A percentile compares a stretch with the other conserved stretches of the same genome.
Evolutionary conservation across 331 rosid species (phyloP).

Genomic region (Pyracantha coccinea): DNA sequence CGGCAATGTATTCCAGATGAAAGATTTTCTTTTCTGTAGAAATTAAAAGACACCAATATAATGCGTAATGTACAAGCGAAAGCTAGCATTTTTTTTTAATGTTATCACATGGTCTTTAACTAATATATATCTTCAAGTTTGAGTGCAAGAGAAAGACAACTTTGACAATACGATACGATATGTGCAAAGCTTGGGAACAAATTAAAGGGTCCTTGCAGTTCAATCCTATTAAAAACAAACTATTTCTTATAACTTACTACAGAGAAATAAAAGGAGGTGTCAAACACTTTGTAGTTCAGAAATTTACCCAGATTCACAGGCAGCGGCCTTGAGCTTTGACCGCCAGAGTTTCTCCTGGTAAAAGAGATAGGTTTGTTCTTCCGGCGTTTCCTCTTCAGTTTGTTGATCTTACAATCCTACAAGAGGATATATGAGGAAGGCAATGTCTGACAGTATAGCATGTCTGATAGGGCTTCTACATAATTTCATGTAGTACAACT

Average conservation of each 20-base stretch:
- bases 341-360: background rate
- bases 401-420: background rate
- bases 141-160: background rate
- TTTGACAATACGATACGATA: background rate
- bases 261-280: background rate
- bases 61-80: background rate
- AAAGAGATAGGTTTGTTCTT: background rate
- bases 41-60: background rate
- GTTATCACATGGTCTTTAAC: background rate
- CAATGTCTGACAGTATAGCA: background rate
- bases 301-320: background rate
- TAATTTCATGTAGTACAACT: background rate
- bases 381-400: background rate
- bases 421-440: background rate
- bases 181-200: background rate
- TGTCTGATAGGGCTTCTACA: background rate
- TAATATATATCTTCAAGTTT: background rate
- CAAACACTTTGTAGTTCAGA: background rate
- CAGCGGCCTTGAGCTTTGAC: background rate
- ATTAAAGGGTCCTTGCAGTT: background rate
- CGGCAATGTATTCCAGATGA: background rate
- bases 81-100: background rate
- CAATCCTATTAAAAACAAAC: background rate
- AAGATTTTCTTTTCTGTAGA: background rate
- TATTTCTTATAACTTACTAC: background rate